A percentile compares a stretch with the other conserved stretches of the same genome.
Evolutionary conservation across 108 stramenopile species (phyloP).

Genomic region (Bacterosira constricta): DNA sequence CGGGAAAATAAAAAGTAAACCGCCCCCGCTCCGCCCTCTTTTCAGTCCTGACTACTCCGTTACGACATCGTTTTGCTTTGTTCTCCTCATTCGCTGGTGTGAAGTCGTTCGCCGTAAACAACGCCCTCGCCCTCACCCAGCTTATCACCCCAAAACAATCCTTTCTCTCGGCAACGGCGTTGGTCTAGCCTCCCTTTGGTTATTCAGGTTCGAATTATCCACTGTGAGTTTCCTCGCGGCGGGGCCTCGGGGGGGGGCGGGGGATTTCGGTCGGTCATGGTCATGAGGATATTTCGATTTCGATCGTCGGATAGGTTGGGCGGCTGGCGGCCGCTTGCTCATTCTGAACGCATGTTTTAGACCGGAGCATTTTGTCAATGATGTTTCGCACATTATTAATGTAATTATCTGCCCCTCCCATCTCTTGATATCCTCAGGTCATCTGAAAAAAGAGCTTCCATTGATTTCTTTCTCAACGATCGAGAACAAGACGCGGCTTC

Average conservation of each 20-base stretch:
- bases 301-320: no score
- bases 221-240: not conserved
- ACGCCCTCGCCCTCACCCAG: constrained; percentile 1
- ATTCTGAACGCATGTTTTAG: no score
- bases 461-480: not conserved
- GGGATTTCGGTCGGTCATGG: not conserved
- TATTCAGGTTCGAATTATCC: constrained; percentile 1
- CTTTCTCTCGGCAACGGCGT: not conserved
- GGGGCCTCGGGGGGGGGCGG: not conserved
- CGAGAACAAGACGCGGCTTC: no score
- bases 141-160: constrained; percentile 3
- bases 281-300: not conserved
- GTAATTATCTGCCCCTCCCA: not conserved
- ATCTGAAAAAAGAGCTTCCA: not conserved
- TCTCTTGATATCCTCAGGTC: not conserved
- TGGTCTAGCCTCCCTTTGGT: not conserved
- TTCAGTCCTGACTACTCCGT: no score
- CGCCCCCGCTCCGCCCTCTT: no score
- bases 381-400: not conserved
- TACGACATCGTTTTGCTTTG: no score
- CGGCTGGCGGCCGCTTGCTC: no score
- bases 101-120: no score
- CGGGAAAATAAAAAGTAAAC: no score
- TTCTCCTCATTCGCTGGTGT: no score
- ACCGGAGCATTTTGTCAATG: not conserved